Conservation (phyloP, 495 filamentous ascomycete genomes). For the Pseudotulostoma volvatum region DNA sequence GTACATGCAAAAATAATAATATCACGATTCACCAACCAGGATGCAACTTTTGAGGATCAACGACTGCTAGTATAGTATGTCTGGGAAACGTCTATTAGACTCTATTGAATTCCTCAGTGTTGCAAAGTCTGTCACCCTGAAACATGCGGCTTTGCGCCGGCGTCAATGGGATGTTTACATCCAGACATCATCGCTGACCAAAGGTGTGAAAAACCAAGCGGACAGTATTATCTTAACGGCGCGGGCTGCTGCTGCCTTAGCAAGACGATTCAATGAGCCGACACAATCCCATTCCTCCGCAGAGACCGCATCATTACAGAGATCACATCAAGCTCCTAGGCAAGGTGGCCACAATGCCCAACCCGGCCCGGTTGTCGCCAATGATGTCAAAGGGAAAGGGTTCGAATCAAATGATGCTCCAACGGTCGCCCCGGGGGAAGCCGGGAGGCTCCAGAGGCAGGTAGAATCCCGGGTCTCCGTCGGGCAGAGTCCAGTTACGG, state of each 20-base stretch:
- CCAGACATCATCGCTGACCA: conserved; percentile 57
- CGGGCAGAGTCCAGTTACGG: too few species aligned
- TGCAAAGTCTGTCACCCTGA: conserved; percentile 56
- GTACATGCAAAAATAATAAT: too few species aligned
- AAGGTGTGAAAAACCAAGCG: conserved; percentile 45
- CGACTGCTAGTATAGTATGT: too few species aligned
- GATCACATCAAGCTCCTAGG: neutral
- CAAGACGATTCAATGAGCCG: conserved; percentile 37
- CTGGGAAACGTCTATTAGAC: conserved; percentile 59
- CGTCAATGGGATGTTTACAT: conserved; percentile 66
- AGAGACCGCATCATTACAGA: neutral
- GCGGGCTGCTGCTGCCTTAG: conserved; percentile 44
- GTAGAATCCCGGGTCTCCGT: conserved; percentile 41
- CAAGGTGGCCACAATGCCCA: conserved; percentile 2
- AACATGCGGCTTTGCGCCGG: conserved; percentile 62
- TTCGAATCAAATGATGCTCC: neutral
- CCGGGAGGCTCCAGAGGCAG: conserved; percentile 31
- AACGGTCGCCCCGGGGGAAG: conserved; percentile 22
- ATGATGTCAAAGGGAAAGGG: too few species aligned
- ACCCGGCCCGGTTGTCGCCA: neutral
- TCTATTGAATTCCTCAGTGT: conserved; percentile 63
- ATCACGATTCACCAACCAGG: too few species aligned
- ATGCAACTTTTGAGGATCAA: too few species aligned
- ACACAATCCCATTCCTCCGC: conserved; percentile 4
- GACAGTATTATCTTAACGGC: conserved; percentile 47